phyloP scores from a whole-genome alignment of 2,329 filamentous ascomycete genomes.

The Hymenoscyphus albidus region DNA sequence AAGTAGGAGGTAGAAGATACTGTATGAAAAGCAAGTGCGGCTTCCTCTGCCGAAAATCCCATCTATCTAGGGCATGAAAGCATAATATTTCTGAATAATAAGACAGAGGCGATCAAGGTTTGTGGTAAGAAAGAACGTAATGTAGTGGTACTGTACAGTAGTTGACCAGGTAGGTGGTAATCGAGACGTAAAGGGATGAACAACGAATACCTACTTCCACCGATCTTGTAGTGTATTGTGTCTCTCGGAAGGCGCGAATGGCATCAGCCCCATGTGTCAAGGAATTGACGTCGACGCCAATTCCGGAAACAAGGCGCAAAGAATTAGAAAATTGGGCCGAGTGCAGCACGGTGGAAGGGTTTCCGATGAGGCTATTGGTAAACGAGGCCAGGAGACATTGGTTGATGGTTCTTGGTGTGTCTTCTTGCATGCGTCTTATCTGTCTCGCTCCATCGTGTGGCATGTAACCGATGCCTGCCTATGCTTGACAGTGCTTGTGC shows the following conservation, averaged over 20 bases:
- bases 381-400: not conserved
- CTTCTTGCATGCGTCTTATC: constrained; percentile 6
- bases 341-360: constrained; percentile 8
- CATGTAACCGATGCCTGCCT: too few relatives aligned
- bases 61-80: constrained; percentile 1
- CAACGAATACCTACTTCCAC: constrained; percentile 14
- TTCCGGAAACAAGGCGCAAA: not conserved
- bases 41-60: not conserved
- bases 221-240: not conserved
- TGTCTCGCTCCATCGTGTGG: not conserved
- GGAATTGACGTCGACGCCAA: not conserved
- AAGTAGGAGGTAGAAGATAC: not conserved
- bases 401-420: not conserved
- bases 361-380: constrained; percentile 7
- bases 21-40: not conserved
- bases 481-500: not conserved
- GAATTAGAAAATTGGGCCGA: constrained; percentile 3
- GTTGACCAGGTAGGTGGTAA: constrained; percentile 2
- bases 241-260: not conserved
- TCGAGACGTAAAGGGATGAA: constrained; percentile 16
- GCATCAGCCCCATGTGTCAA: constrained; percentile 12
- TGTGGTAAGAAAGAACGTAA: constrained; percentile 4
- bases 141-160: not conserved
- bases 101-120: constrained; percentile 10
- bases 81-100: constrained; percentile 14